phyloP scores from a whole-genome alignment of 148 eudicot species.

The Talinum fruticosum region DNA sequence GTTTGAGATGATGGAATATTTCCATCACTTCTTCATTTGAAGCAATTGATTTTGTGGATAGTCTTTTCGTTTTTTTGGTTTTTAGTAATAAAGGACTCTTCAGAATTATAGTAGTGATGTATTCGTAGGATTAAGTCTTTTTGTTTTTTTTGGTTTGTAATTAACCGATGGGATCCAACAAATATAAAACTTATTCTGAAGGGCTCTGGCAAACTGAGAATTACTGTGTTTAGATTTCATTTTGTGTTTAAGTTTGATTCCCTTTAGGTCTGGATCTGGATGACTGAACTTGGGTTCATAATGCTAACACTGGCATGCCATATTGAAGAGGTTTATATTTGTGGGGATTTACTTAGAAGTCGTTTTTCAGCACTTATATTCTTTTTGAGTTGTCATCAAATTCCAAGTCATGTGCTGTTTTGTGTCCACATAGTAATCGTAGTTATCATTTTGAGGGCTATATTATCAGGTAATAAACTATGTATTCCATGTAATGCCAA shows the following conservation, averaged over 20 bases:
- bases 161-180: no score
- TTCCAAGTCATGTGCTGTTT: not conserved
- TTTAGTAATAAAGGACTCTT: no score
- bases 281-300: not conserved
- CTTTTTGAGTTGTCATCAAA: not conserved
- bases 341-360: not conserved
- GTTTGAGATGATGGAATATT: no score
- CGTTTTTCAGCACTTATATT: not conserved
- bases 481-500: not conserved
- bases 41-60: no score
- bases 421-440: not conserved
- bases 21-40: no score
- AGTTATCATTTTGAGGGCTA: not conserved
- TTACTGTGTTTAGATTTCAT: not conserved
- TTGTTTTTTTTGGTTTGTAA: no score
- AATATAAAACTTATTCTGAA: not conserved
- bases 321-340: not conserved
- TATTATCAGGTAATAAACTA: conserved; percentile 3
- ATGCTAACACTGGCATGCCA: not conserved
- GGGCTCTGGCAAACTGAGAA: not conserved
- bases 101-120: no score
- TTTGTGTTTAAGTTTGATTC: not conserved
- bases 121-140: no score
- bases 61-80: no score
- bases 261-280: not conserved